Evolutionary conservation across 129 eudicot species (phyloP).

Genomic region (Escallonia herrerae): DNA sequence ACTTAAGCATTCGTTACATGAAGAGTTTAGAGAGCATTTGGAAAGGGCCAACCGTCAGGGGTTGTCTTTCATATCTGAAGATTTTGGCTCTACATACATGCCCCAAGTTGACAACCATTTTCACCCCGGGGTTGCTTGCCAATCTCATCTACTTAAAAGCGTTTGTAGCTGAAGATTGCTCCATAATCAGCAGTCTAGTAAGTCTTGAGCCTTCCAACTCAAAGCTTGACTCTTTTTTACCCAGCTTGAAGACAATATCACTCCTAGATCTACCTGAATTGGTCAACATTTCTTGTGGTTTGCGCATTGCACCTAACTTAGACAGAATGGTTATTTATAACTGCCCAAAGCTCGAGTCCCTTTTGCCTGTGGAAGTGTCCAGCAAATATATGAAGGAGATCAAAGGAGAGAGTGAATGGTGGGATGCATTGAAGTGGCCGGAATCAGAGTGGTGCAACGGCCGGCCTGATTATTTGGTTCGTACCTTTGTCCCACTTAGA

Average conservation of each 20-base stretch:
- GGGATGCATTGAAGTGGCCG: constrained; percentile 29
- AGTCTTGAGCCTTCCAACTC: not conserved
- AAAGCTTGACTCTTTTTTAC: constrained; percentile 8
- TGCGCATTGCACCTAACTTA: constrained; percentile 14
- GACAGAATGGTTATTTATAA: constrained; percentile 18
- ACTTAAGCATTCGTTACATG: constrained; percentile 28
- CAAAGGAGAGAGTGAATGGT: constrained; percentile 34
- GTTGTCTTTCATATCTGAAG: constrained; percentile 18
- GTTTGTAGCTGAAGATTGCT: constrained; percentile 25
- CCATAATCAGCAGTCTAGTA: constrained; percentile 8
- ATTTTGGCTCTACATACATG: constrained; percentile 28
- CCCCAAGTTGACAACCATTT: constrained; percentile 20
- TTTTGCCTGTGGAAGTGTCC: constrained; percentile 4
- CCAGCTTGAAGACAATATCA: constrained; percentile 23
- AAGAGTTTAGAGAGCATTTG: constrained; percentile 28
- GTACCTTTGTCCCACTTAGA: constrained; percentile 6
- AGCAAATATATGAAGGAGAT: constrained; percentile 10
- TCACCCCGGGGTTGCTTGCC: not conserved
- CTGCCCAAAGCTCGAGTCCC: constrained; percentile 31
- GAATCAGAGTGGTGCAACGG: constrained; percentile 4
- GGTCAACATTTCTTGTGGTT: constrained; percentile 19
- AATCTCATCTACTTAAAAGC: constrained; percentile 13
- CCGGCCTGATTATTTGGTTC: constrained; percentile 2
- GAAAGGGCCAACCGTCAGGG: constrained; percentile 18
- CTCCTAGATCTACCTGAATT: constrained; percentile 32